A percentile compares a stretch with the other conserved stretches of the same genome.
These are phyloP conservation scores for Melastoma malabathricum DNA, from an alignment of 345 rosid species.

Conservation along the genomic window DNA sequence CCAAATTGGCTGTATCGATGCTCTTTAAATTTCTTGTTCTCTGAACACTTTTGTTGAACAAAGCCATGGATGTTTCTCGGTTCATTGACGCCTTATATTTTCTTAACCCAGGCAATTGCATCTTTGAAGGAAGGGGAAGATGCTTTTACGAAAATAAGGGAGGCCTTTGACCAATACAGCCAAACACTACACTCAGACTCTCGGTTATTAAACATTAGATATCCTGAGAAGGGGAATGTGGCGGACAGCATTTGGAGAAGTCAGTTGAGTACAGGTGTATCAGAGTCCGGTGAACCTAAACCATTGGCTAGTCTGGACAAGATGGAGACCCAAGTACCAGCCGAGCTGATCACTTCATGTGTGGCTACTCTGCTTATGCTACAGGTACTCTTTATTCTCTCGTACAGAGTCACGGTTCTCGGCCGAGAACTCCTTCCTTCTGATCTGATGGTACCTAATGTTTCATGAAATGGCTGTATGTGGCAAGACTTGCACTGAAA, in stretches of 20 bases:
- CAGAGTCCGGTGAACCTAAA: slow-evolving; percentile 22
- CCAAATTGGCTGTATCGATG: no score
- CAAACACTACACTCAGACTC: slow-evolving; percentile 26
- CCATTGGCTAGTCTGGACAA: slow-evolving; percentile 27
- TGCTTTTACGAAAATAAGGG: slow-evolving; percentile 40
- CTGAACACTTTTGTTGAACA: neutral
- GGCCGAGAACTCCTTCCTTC: neutral
- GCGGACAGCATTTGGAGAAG: slow-evolving; percentile 13
- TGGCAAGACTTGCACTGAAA: slow-evolving; percentile 76
- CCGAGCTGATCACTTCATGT: slow-evolving; percentile 71
- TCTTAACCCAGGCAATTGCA: slow-evolving; percentile 52
- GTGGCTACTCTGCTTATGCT: slow-evolving; percentile 79
- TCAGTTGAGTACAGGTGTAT: slow-evolving; percentile 20
- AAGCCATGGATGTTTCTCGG: neutral
- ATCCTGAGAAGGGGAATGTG: slow-evolving; percentile 34
- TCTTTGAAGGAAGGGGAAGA: slow-evolving; percentile 69
- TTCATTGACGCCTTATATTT: slow-evolving; percentile 1
- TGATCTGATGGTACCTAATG: neutral
- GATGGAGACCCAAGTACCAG: slow-evolving; percentile 42
- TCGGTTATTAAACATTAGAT: slow-evolving; percentile 15
- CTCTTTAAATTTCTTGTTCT: neutral
- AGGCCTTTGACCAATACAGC: slow-evolving; percentile 51
- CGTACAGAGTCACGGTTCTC: neutral
- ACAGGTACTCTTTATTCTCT: slow-evolving; percentile 33
- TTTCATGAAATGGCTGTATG: neutral